These are phyloP conservation scores for Deuterostichococcus epilithicus DNA, from an alignment of 139 green algal genomes.

Conservation along the genomic window DNA sequence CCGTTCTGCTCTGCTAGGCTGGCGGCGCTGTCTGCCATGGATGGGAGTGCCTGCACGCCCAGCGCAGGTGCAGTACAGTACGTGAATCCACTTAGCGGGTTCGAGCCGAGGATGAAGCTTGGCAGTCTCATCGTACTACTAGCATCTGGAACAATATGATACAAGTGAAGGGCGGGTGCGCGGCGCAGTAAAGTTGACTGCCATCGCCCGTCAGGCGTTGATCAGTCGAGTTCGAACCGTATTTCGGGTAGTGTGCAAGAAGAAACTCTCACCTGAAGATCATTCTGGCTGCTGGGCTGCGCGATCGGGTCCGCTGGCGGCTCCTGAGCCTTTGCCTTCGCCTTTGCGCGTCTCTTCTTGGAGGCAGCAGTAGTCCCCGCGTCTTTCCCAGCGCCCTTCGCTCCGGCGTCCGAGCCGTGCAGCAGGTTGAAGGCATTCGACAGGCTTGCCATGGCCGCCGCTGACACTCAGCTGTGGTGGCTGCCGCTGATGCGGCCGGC, in stretches of 20 bases:
- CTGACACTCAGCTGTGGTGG: no score
- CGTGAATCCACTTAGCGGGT: no score
- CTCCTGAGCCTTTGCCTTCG: not conserved
- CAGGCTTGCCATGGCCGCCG: not conserved
- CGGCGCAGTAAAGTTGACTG: no score
- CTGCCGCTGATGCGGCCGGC: no score
- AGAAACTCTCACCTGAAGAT: not conserved
- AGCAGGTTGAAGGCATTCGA: not conserved
- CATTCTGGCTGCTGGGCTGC: not conserved
- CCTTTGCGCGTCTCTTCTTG: not conserved
- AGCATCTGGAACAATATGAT: no score
- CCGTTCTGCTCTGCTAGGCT: not conserved
- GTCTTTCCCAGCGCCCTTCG: not conserved
- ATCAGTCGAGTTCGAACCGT: no score
- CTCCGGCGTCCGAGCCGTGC: not conserved
- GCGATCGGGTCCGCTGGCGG: not conserved
- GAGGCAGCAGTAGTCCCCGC: not conserved
- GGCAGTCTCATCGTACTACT: no score
- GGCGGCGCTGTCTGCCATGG: not conserved
- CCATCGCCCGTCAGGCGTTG: no score
- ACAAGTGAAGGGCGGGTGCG: no score
- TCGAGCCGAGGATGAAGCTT: no score
- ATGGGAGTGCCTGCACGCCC: not conserved
- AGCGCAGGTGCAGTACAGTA: no score
- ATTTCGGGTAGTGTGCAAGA: no score